Base-by-base conservation (phyloP, 202 grass and related monocot species). In the Eragrostis tef region DNA sequence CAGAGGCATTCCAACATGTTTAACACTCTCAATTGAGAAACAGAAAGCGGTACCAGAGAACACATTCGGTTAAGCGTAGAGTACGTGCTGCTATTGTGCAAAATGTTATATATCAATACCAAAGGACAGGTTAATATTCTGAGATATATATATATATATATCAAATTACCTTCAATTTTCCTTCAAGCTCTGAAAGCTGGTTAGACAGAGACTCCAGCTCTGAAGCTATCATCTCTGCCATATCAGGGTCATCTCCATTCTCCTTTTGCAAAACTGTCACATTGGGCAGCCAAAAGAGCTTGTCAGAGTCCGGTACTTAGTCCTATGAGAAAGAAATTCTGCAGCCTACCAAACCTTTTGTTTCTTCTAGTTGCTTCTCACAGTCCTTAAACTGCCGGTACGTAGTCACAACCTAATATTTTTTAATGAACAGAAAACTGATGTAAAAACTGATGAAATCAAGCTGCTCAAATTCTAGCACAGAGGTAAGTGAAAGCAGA, bases 381-480 rank as follows among this genome's bases (percentile, higher is more conserved):
- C 90, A 94, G 45, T 98, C 92, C 85, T 94, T 94, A 84, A 94
- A 98, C 71, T 94, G 75, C 76, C 76, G 86, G 81, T 90, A 98
- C 27, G 63, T 84, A 29, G 53, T 75, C 62, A 98, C 92, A 9
- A 98, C 92, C 95, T 98, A 80, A 75, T 75, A 20, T 64, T 88
- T 22, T 72, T 27, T 86, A 13, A 26, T 5, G 66, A n/a, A 6
- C 46, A 27, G 74, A 66, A 62, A 56, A 42, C 45, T 52, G 12
- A 79, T 54, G 41, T 13, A 82, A 13, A 19, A 61, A 36, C 61
- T 44, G 10, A 77, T 36, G 45, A 71, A 36, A 49, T 9, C 6
- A 20, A 79, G 67, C 15, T 57, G 12, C 48, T 78, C 60, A 75
- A 52, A 64, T 11, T 54, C 25, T 9, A 31, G 63, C 70, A 13